Percentiles rank a stretch among this genome's conserved stretches.
These are phyloP conservation scores for Fusarium sororula DNA, from an alignment of 2,329 filamentous ascomycete genomes.

Conservation along the genomic window DNA sequence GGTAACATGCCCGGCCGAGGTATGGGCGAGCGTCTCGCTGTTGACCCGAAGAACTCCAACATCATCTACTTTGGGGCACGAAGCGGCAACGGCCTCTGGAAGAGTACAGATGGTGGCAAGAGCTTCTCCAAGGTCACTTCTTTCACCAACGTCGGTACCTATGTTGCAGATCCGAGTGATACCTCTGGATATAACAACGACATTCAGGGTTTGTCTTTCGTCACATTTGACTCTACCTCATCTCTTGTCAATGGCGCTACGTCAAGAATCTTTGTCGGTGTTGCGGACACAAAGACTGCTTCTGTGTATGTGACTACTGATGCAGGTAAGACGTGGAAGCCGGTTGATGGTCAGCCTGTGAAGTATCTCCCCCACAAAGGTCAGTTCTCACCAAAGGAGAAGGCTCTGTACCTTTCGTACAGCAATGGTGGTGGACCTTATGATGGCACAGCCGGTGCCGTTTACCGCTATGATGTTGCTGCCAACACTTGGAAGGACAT, in stretches of 20 bases:
- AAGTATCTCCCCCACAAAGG: conserved; percentile 64
- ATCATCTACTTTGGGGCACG: conserved; percentile 68
- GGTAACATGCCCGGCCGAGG: conserved; percentile 71
- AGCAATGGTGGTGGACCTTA: conserved; percentile 65
- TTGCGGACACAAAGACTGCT: conserved; percentile 60
- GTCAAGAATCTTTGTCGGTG: conserved; percentile 65
- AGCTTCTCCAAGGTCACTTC: conserved; percentile 62
- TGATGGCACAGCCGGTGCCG: conserved; percentile 62
- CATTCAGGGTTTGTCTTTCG: conserved; percentile 57
- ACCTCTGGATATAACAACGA: conserved; percentile 56
- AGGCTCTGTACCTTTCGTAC: conserved; percentile 65
- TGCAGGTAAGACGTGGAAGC: conserved; percentile 62
- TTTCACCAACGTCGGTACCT: conserved; percentile 62
- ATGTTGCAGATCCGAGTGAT: conserved; percentile 56
- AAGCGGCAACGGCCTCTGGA: conserved; percentile 67
- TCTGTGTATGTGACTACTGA: conserved; percentile 64
- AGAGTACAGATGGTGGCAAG: conserved; percentile 64
- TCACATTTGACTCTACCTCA: conserved; percentile 66
- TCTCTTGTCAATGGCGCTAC: conserved; percentile 56
- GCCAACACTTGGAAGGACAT: conserved; percentile 63
- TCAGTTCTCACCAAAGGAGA: conserved; percentile 59
- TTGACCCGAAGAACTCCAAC: conserved; percentile 65
- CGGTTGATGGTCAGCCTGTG: conserved; percentile 59
- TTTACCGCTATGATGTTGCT: conserved; percentile 64
- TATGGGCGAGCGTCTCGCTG: conserved; percentile 65